phyloP scores from a whole-genome alignment of 2,329 filamentous ascomycete species.

The Blastomyces emzantsi region DNA sequence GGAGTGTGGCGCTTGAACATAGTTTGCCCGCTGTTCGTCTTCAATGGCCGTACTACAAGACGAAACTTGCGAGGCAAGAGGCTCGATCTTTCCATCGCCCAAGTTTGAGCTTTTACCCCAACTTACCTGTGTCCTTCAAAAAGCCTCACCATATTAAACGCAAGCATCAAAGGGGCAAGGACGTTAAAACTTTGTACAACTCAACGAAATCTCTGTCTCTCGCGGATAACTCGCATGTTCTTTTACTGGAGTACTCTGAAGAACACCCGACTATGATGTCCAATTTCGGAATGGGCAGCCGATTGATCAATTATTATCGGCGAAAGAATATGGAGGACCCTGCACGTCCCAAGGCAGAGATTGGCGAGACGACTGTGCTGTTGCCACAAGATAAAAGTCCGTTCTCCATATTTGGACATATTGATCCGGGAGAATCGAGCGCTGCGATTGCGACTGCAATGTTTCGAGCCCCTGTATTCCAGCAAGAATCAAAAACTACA shows the following conservation, averaged over 20 bases:
- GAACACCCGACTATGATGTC: slow-evolving; percentile 85
- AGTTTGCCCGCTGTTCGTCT: slow-evolving; percentile 83
- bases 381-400: slow-evolving; percentile 92
- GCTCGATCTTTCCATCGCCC: slow-evolving; percentile 79
- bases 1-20: slow-evolving; percentile 88
- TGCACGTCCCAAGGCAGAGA: slow-evolving; percentile 64
- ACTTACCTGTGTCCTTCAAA: slow-evolving; percentile 62
- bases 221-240: slow-evolving; percentile 76
- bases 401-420: slow-evolving; percentile 88
- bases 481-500: slow-evolving; percentile 63
- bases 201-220: slow-evolving; percentile 75
- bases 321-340: slow-evolving; percentile 72
- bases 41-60: slow-evolving; percentile 93
- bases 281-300: slow-evolving; percentile 95
- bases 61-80: slow-evolving; percentile 63
- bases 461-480: slow-evolving; percentile 90
- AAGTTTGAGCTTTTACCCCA: slow-evolving; percentile 60
- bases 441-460: slow-evolving; percentile 90
- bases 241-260: slow-evolving; percentile 93
- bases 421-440: slow-evolving; percentile 82
- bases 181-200: slow-evolving; percentile 67
- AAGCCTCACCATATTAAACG: slow-evolving; percentile 66
- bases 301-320: slow-evolving; percentile 93
- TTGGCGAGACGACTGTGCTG: slow-evolving; percentile 82
- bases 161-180: slow-evolving; percentile 72